Evolutionary conservation across 1,139 yeast genomes (phyloP).

Genomic region (Taiozyma sp.): DNA sequence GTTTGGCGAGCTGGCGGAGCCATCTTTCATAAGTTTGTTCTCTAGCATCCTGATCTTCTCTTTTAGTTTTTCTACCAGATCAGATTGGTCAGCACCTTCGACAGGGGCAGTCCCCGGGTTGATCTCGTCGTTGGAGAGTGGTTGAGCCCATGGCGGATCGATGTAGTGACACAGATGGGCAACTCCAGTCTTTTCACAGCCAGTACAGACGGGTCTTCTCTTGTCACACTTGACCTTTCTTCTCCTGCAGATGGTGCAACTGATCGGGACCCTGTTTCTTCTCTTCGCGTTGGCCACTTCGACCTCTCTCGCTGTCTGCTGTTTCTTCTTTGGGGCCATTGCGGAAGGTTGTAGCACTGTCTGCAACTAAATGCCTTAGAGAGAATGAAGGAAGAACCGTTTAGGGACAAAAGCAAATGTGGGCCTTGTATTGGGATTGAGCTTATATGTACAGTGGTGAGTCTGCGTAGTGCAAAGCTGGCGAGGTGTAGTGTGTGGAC

Average conservation of each 20-base stretch:
- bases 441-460: neutral
- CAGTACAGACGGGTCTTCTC: constrained; percentile 64
- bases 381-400: no score
- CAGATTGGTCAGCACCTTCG: constrained; percentile 16
- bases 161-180: constrained; percentile 70
- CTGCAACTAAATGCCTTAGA: no score
- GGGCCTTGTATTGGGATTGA: neutral
- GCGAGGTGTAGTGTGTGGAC: neutral
- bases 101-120: neutral
- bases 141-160: constrained; percentile 51
- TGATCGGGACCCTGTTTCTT: constrained; percentile 40
- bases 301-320: constrained; percentile 1
- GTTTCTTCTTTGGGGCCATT: constrained; percentile 2
- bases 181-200: constrained; percentile 68
- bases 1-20: constrained; percentile 2
- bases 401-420: neutral
- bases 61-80: constrained; percentile 24
- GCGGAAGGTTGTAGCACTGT: neutral
- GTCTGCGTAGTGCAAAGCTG: no score
- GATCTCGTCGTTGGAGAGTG: constrained; percentile 25
- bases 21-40: constrained; percentile 2
- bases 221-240: constrained; percentile 55
- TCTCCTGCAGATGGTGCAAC: constrained; percentile 41
- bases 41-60: constrained; percentile 18
- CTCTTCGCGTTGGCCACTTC: constrained; percentile 15